Evolutionary conservation across 805 yeast genomes (phyloP).

Genomic region (Diddensiella transvaalensis): DNA sequence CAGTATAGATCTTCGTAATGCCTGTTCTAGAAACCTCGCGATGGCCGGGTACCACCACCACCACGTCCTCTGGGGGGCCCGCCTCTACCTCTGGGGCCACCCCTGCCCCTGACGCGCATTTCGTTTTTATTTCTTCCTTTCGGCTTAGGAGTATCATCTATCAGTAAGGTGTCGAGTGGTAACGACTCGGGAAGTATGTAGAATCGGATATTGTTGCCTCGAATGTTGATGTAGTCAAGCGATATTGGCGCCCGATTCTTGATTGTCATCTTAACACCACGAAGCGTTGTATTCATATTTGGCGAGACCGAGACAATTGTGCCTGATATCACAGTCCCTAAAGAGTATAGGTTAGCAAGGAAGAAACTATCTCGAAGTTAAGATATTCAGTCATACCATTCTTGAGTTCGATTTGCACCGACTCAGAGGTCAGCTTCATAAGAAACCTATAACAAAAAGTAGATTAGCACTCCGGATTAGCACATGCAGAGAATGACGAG

Average conservation of each 20-base stretch:
- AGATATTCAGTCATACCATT: constrained; percentile 56
- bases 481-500: neutral
- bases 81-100: constrained; percentile 27
- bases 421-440: constrained; percentile 80
- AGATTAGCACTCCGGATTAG: no score
- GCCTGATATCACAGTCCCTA: constrained; percentile 69
- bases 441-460: constrained; percentile 49
- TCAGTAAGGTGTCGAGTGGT: constrained; percentile 51
- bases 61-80: constrained; percentile 28
- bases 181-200: constrained; percentile 81
- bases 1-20: neutral
- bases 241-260: constrained; percentile 64
- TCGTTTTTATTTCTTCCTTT: constrained; percentile 23
- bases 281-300: constrained; percentile 80
- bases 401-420: constrained; percentile 85
- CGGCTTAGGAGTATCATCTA: constrained; percentile 43
- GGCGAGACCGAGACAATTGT: constrained; percentile 83
- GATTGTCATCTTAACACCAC: constrained; percentile 75
- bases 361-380: no score
- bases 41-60: constrained; percentile 18
- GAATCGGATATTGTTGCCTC: constrained; percentile 87
- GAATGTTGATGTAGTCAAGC: constrained; percentile 73
- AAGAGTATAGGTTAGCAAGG: no score
- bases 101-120: constrained; percentile 25
- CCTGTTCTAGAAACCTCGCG: neutral